Evolutionary conservation across 768 basidiomycete genomes (phyloP).

Genomic region (Naganishia vishniacii): DNA sequence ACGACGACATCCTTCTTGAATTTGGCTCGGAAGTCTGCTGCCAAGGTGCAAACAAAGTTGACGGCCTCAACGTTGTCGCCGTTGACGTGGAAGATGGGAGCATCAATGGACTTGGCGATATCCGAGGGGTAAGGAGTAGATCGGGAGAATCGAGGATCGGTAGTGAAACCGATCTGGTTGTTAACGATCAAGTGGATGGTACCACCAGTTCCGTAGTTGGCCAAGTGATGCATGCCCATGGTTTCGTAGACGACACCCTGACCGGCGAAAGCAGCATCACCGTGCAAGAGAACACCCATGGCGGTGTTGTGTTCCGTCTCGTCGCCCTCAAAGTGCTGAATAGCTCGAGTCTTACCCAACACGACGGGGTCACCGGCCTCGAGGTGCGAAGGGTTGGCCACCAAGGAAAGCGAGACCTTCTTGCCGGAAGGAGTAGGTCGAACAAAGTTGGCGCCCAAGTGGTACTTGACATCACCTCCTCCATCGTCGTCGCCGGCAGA

Average conservation of each 20-base stretch:
- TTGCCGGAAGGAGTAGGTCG: conserved; percentile 96
- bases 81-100: conserved; percentile 99
- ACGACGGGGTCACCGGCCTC: conserved; percentile 97
- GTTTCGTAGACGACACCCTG: conserved; percentile 99
- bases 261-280: conserved; percentile 96
- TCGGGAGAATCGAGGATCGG: conserved; percentile 92
- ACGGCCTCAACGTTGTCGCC: conserved; percentile 98
- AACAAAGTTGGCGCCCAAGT: conserved; percentile 97
- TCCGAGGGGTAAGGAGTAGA: conserved; percentile 98
- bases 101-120: conserved; percentile 94
- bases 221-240: conserved; percentile 94
- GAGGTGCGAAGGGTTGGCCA: conserved; percentile 96
- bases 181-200: conserved; percentile 98
- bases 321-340: conserved; percentile 90
- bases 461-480: conserved; percentile 96
- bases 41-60: conserved; percentile 95
- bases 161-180: conserved; percentile 99
- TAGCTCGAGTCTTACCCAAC: conserved; percentile 95
- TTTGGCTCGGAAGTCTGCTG: conserved; percentile 95
- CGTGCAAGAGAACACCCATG: conserved; percentile 92
- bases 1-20: conserved; percentile 98
- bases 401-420: conserved; percentile 92
- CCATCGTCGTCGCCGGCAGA: conserved; percentile 66
- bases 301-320: conserved; percentile 73
- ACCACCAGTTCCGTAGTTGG: conserved; percentile 92